phyloP scores from a whole-genome alignment of 1,284 basidiomycete species.

The Schizophyllum commune region DNA sequence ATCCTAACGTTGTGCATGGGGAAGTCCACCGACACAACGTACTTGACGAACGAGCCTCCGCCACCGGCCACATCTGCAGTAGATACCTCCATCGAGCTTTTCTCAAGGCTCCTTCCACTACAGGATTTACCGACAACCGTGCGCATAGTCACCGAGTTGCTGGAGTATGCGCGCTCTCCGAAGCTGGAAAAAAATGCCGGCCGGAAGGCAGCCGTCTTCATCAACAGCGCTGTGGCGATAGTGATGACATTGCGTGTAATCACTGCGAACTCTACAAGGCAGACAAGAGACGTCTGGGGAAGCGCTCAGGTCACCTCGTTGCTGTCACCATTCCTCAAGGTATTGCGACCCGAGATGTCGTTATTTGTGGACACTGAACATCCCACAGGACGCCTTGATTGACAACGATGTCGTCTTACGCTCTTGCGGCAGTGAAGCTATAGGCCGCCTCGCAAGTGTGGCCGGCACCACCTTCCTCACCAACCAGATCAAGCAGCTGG shows the following conservation, averaged over 20 bases:
- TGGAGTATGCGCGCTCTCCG: constrained; percentile 64
- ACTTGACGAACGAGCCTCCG: constrained; percentile 51
- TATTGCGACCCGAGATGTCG: constrained; percentile 20
- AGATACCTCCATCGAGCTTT: constrained; percentile 85
- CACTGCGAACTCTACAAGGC: constrained; percentile 42
- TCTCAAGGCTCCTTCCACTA: constrained; percentile 71
- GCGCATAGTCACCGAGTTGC: constrained; percentile 62
- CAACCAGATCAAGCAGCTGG: constrained; percentile 83
- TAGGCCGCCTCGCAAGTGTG: constrained; percentile 82
- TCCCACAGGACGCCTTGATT: constrained; percentile 66
- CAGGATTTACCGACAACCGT: constrained; percentile 70
- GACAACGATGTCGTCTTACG: constrained; percentile 79
- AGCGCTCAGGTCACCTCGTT: constrained; percentile 59
- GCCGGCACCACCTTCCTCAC: constrained; percentile 85
- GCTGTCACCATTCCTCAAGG: constrained; percentile 75
- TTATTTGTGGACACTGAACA: not conserved
- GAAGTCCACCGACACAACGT: constrained; percentile 33
- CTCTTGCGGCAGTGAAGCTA: constrained; percentile 79
- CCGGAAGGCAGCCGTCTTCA: constrained; percentile 78
- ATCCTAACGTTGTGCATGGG: constrained; percentile 68
- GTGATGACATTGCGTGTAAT: constrained; percentile 66
- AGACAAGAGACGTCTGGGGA: constrained; percentile 65
- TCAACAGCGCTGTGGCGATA: constrained; percentile 81
- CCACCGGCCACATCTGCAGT: constrained; percentile 81
- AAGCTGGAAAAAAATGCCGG: constrained; percentile 88